Percentiles rank a stretch among this genome's conserved stretches.
These are phyloP conservation scores for Penicillium dipodomyicola DNA, from an alignment of 495 filamentous ascomycete species.

Conservation along the genomic window DNA sequence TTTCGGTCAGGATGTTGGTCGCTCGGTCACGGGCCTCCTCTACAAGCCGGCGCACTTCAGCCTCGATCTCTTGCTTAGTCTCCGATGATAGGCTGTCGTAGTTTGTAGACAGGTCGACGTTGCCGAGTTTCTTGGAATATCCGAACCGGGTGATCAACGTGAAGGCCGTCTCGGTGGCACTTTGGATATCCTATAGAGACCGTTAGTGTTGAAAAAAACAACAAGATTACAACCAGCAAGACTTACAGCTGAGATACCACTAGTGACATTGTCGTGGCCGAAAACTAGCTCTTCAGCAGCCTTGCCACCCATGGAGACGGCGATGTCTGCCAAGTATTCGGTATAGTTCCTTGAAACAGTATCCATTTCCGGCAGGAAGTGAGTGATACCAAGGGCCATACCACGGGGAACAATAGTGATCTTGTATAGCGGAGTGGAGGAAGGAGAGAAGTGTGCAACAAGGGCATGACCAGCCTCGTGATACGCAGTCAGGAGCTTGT, in stretches of 20 bases:
- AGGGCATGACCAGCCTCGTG: conserved; percentile 96
- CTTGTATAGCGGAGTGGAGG: conserved; percentile 80
- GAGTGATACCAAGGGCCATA: conserved; percentile 77
- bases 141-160: conserved; percentile 81
- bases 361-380: conserved; percentile 84
- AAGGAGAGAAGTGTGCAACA: conserved; percentile 75
- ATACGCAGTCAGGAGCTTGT: conserved; percentile 87
- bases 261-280: conserved; percentile 81
- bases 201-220: conserved; percentile 3
- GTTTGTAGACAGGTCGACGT: conserved; percentile 76
- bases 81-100: conserved; percentile 79
- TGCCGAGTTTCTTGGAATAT: conserved; percentile 85
- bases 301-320: conserved; percentile 85
- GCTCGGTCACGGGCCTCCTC: conserved; percentile 80
- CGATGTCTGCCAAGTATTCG: conserved; percentile 69
- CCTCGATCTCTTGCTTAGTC: conserved; percentile 80
- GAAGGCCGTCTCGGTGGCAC: conserved; percentile 76
- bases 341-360: conserved; percentile 72
- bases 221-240: background rate
- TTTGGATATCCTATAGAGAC: conserved; percentile 67
- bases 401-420: conserved; percentile 94
- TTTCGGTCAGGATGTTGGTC: conserved; percentile 62
- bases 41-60: conserved; percentile 78
- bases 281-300: conserved; percentile 92
- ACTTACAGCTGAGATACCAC: conserved; percentile 72